Evolutionary conservation across 768 basidiomycete species (phyloP), one percentile per base, ranked within the genome.

Genomic region (Naganishia friedmannii): DNA sequence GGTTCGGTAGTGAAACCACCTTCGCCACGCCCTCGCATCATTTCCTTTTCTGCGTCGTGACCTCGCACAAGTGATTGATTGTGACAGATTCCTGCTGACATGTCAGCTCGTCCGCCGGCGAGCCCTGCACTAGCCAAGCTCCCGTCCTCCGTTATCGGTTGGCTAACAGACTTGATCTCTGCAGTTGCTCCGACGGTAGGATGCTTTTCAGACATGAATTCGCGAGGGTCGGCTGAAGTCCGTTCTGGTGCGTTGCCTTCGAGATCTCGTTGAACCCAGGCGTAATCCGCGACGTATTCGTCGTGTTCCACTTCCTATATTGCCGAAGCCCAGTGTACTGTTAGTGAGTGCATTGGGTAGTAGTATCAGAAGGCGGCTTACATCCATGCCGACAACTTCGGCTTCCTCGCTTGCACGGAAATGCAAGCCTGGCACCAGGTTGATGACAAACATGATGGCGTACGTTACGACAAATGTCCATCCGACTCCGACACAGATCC

Each of bases 401-500:
- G 79, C 79, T 66, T 84, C 83, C 53, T 83, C 83, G 31, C 74
- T 74, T 1, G 80, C 73, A 32, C 91, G 89, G 73, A 97, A 82
- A 48, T 81, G 85, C 66, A 91, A 84, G 66, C 88, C 89, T 8
- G 92, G 92, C 75, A 92, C 88, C 80, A 82, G 88, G 82, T 94
- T 91, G 90, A 95, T 92, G 73, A 87, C 82, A 42, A 91, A 85
- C 78, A 92, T 90, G 81, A 89, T 83, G 8, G 89, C 46, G 69
- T 91, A 74, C 57, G 72, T 65, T 56, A 65, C 77, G 65, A 76
- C 77, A 66, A 81, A 82, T 3, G 79, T 80, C 82, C 82, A 83
- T 19, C 70, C 71, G 54, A 78, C 72, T 0, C 78, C 79, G 28
- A 80, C 79, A 28, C 65, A 72, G 51, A 80, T 75, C 80, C 81